These are phyloP conservation scores for Fraxinus excelsior DNA, from an alignment of 257 asterid genomes.

Conservation along the genomic window DNA sequence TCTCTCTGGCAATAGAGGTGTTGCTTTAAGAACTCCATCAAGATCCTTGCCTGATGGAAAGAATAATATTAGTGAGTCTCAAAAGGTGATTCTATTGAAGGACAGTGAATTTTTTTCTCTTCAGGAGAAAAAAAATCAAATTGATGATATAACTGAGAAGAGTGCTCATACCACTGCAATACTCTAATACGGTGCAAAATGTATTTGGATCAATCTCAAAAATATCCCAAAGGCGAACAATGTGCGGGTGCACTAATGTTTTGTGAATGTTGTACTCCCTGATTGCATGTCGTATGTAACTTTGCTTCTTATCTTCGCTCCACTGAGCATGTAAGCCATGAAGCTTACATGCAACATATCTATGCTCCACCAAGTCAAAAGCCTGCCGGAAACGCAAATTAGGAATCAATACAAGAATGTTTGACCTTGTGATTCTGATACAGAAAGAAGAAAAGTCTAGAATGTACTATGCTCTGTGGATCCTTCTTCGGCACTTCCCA, in stretches of 20 bases:
- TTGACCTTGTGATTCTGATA: neutral
- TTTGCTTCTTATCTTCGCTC: conserved; percentile 99
- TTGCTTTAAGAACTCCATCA: conserved; percentile 90
- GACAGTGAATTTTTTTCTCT: neutral
- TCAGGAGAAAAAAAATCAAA: neutral
- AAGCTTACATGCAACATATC: conserved; percentile 98
- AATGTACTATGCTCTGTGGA: neutral
- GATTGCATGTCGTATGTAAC: conserved; percentile 94
- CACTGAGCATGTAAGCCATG: conserved; percentile 96
- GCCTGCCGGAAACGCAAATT: conserved; percentile 61
- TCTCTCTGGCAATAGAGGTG: conserved; percentile 83
- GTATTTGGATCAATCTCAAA: conserved; percentile 97
- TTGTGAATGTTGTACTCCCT: conserved; percentile 99
- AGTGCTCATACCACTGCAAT: conserved; percentile 73
- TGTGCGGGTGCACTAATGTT: conserved; percentile 84
- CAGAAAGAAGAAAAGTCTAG: conserved; percentile 14
- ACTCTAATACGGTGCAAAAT: conserved; percentile 95
- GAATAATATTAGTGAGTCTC: conserved; percentile 3
- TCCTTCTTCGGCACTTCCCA: neutral
- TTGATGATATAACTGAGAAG: conserved; percentile 12
- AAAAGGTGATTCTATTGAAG: neutral
- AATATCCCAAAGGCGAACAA: conserved; percentile 97
- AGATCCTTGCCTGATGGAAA: conserved; percentile 83
- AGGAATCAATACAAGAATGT: conserved; percentile 27
- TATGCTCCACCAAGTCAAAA: conserved; percentile 92